These are phyloP conservation scores for Colletotrichum sp. DNA, from an alignment of 2,329 filamentous ascomycete genomes.

Conservation along the genomic window DNA sequence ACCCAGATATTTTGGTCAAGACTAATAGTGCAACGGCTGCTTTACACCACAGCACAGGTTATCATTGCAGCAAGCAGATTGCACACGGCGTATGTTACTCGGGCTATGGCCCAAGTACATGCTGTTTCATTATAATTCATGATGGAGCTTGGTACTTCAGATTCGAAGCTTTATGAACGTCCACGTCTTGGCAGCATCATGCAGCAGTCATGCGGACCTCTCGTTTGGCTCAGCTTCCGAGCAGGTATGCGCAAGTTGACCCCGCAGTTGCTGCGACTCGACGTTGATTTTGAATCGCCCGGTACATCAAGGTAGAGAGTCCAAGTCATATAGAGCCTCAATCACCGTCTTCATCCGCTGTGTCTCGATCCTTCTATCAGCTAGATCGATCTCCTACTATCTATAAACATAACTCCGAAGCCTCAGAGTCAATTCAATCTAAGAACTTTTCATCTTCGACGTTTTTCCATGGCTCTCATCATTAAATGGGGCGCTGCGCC, in stretches of 20 bases:
- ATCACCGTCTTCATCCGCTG: not conserved
- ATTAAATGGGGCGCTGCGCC: not conserved
- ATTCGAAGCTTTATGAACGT: not conserved
- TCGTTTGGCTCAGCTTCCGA: not conserved
- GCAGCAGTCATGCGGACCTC: not conserved
- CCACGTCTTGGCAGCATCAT: not conserved
- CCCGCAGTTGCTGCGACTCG: not conserved
- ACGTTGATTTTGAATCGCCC: not conserved
- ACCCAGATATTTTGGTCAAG: not conserved
- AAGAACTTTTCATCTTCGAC: too few species aligned
- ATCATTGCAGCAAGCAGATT: not conserved
- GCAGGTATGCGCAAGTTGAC: slow-evolving; percentile 16
- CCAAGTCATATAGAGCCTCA: not conserved
- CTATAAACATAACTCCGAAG: not conserved
- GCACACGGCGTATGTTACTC: not conserved
- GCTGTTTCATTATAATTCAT: not conserved
- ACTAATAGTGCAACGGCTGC: not conserved
- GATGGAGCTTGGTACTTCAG: not conserved
- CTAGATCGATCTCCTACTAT: not conserved
- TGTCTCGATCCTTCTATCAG: not conserved
- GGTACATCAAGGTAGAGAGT: not conserved
- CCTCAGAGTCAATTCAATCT: too few species aligned
- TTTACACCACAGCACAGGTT: not conserved
- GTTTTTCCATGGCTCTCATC: not conserved
- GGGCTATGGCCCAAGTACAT: not conserved